Conservation (phyloP, 257 asterid species). For the Nicotiana obtusifolia region DNA sequence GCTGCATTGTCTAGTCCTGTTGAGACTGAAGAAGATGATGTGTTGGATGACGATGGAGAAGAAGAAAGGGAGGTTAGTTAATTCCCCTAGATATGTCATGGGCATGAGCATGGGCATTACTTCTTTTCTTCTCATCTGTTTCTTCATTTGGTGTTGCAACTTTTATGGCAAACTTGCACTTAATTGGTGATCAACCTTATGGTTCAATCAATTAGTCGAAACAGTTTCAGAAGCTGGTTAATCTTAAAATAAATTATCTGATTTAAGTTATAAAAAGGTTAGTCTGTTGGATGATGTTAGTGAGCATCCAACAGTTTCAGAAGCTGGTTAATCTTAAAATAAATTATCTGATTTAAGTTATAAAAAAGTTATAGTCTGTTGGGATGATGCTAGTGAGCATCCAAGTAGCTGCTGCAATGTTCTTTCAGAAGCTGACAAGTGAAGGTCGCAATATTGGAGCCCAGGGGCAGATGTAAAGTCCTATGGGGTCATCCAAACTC, state of each 20-base stretch:
- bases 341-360: neutral
- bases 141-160: neutral
- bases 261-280: neutral
- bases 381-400: neutral
- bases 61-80: slow-evolving; percentile 91
- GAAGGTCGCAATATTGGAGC: neutral
- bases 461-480: no score
- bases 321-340: neutral
- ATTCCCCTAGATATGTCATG: neutral
- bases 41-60: slow-evolving; percentile 88
- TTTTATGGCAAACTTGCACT: neutral
- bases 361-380: neutral
- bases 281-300: neutral
- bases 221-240: neutral
- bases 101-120: neutral
- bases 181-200: neutral
- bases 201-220: neutral
- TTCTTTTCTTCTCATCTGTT: neutral
- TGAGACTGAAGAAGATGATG: slow-evolving; percentile 68
- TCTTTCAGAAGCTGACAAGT: neutral
- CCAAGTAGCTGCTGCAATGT: neutral
- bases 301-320: neutral
- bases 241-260: neutral
- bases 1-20: slow-evolving; percentile 79
- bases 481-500: no score